A percentile compares a stretch with the other conserved stretches of the same genome.
These are phyloP conservation scores for Scleroderma bovista DNA, from an alignment of 768 basidiomycete species.

Conservation along the genomic window DNA sequence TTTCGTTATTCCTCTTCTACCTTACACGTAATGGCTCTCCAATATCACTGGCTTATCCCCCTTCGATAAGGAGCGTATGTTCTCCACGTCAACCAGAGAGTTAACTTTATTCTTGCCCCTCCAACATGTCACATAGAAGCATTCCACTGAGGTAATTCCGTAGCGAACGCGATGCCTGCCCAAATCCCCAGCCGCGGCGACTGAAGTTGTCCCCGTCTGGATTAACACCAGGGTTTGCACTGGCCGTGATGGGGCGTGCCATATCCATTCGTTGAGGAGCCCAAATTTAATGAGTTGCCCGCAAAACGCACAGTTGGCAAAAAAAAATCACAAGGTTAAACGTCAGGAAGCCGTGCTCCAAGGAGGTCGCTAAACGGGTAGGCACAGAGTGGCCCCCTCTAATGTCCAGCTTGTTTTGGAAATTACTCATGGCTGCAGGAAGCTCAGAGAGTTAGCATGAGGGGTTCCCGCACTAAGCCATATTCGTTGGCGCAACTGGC, in stretches of 20 bases:
- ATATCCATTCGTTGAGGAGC: background rate
- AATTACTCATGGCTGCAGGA: background rate
- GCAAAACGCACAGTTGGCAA: background rate
- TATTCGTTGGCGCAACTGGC: background rate
- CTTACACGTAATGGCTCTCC: slow-evolving; percentile 6
- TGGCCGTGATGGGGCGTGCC: background rate
- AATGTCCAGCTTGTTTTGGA: background rate
- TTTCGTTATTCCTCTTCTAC: no score
- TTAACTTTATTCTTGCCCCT: slow-evolving; percentile 20
- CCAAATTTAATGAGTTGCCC: background rate
- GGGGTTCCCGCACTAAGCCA: background rate
- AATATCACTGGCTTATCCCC: background rate
- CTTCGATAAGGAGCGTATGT: background rate
- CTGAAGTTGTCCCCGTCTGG: background rate
- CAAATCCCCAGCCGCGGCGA: background rate
- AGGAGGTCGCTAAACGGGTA: background rate
- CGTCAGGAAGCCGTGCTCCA: background rate
- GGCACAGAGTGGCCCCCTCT: background rate
- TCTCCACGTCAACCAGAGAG: slow-evolving; percentile 9
- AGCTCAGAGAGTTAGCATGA: background rate
- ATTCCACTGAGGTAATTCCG: slow-evolving; percentile 7
- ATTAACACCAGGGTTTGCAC: background rate
- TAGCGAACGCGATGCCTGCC: background rate
- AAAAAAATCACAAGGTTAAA: background rate
- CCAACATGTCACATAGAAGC: slow-evolving; percentile 18